A percentile compares a stretch with the other conserved stretches of the same genome.
Evolutionary conservation across 495 filamentous ascomycete species (phyloP).

Genomic region (Xylaria flabelliformis): DNA sequence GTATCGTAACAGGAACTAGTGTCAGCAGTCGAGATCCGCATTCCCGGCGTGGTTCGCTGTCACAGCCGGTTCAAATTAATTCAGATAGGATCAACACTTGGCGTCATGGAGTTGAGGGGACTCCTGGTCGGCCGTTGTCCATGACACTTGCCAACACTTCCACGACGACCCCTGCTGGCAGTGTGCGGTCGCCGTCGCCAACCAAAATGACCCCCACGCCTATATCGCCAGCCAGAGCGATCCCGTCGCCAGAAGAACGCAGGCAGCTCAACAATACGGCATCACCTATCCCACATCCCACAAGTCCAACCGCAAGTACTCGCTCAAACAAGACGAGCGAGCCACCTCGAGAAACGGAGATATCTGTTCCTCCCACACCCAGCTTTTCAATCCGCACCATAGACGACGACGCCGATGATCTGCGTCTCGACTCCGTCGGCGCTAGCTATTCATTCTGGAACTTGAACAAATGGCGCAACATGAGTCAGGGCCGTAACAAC

Average conservation of each 20-base stretch:
- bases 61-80: conserved; percentile 55
- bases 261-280: conserved; percentile 47
- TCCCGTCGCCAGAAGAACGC: conserved; percentile 49
- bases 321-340: conserved; percentile 30
- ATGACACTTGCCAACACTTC: conserved; percentile 28
- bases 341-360: conserved; percentile 29
- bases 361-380: conserved; percentile 41
- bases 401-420: conserved; percentile 37
- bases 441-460: conserved; percentile 53
- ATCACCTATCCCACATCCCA: conserved; percentile 27
- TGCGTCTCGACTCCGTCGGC: conserved; percentile 36
- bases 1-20: conserved; percentile 64
- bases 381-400: conserved; percentile 49
- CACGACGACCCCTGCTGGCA: conserved; percentile 44
- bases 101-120: conserved; percentile 74
- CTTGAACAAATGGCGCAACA: conserved; percentile 51
- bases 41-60: conserved; percentile 61
- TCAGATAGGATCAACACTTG: conserved; percentile 90
- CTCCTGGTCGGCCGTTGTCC: conserved; percentile 43
- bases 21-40: conserved; percentile 54
- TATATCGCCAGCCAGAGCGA: conserved; percentile 28
- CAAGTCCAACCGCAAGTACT: conserved; percentile 29
- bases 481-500: conserved; percentile 39
- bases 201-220: conserved; percentile 49
- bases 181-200: conserved; percentile 58